These are phyloP conservation scores for Protomyces pachydermus DNA, from an alignment of 1,139 yeast species.

Conservation along the genomic window DNA sequence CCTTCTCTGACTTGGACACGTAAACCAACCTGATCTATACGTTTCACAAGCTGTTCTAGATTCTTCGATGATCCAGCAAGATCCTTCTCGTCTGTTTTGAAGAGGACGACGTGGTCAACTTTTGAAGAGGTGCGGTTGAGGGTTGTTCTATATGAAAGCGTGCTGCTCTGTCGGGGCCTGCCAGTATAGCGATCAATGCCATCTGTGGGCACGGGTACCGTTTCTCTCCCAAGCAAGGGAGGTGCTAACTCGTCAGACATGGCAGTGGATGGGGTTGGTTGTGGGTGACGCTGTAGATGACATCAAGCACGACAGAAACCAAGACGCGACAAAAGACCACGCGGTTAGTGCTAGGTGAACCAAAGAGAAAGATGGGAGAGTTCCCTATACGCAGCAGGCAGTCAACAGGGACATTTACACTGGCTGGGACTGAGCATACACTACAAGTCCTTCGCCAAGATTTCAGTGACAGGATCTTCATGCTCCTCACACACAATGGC, in stretches of 20 bases:
- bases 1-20: conserved; percentile 11
- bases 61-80: background rate
- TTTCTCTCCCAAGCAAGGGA: background rate
- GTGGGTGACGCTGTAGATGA: background rate
- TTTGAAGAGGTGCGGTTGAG: conserved; percentile 6
- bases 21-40: background rate
- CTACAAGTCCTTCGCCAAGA: background rate
- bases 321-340: background rate
- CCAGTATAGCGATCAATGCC: background rate
- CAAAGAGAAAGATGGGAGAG: background rate
- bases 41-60: conserved; percentile 7
- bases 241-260: background rate
- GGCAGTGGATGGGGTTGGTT: background rate
- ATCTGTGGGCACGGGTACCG: background rate
- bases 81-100: conserved; percentile 3
- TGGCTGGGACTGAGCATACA: background rate
- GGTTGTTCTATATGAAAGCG: background rate
- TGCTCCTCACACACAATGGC: background rate
- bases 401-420: background rate
- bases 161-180: background rate
- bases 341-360: background rate
- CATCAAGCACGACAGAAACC: background rate
- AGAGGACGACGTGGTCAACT: conserved; percentile 16
- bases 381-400: background rate
- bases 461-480: background rate